Evolutionary conservation across 2,329 filamentous ascomycete genomes (phyloP), one percentile per base, ranked within the genome.

Genomic region (Pseudogymnoascus sp.): DNA sequence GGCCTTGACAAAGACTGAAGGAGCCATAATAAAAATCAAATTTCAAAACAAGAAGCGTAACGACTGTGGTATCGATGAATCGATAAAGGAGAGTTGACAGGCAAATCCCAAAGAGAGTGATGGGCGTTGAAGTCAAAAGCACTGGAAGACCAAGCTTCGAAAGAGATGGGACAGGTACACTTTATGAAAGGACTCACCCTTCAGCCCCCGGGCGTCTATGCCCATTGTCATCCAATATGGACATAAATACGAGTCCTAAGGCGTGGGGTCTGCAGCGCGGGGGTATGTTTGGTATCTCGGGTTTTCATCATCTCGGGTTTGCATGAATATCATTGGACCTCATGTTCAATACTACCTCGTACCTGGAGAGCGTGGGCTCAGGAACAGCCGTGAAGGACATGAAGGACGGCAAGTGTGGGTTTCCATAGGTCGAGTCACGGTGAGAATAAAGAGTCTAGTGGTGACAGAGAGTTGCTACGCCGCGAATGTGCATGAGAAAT

Each of bases 61-160:
- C 33, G 41, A 68, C 66, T 22, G 66, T 58, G 57, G 57, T 58
- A 68, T 43, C 65, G 65, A 66, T 62, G 65, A 60, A 66, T 68
- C 64, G 65, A 65, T 62, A 64, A 62, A 65, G 62, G 63, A 65
- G 63, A 62, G 64, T 58, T 62, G 60, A 60, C 57, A 61, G 38
- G 18, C 57, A 33, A 37, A 60, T 62, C 63, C 63, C 65, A 65
- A 61, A 66, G 62, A 60, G 65, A 65, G 64, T 66, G 65, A 63
- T 66, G 65, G 64, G 61, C 61, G 30, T 61, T 33, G 33, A 30
- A 35, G 25, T 38, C 47, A 50, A 54, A 54, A 50, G 39, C 39
- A 50, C 30, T 33, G 36, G 3, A 54, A 11, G 47, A 33, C 12
- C 47, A 54, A 33, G 47, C 25, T 33, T 54, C n/a, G 47, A 54